Evolutionary conservation across 106 monocot species (phyloP), one percentile per base, ranked within the genome.

Genomic region (Posidonia australis): DNA sequence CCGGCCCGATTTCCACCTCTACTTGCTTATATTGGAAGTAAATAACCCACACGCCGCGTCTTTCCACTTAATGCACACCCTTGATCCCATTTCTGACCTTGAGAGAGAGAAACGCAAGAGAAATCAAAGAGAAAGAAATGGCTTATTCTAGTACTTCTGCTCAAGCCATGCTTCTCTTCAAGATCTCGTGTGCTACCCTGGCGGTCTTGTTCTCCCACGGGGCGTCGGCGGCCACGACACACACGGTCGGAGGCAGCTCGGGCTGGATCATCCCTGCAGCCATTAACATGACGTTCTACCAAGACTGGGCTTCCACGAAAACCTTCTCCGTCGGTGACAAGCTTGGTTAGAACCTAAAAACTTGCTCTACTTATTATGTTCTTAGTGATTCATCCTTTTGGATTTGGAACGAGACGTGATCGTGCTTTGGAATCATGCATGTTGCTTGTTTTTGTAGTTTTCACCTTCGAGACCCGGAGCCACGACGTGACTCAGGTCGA

Each of bases 401-500:
- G n/a, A n/a, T n/a, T n/a, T n/a, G n/a, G n/a, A n/a, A n/a, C n/a
- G n/a, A n/a, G n/a, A n/a, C n/a, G n/a, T n/a, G n/a, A n/a, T n/a
- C n/a, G n/a, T n/a, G n/a, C n/a, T n/a, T n/a, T n/a, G n/a, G n/a
- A n/a, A n/a, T n/a, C n/a, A n/a, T 62, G 62, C 43, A 44, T 42
- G 7, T 62, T 25, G 23, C 25, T 56, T 27, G 0, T 56, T 13
- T 56, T 27, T 13, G 13, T 24, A 87, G 87, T 46, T 56, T 87
- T 87, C 76, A 76, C 31, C 54, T 87, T 71, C 30, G 51, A 1
- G 0, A 0, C 60, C 0, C 74, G 64, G 10, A 17, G 31, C 11
- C 83, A 87, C 75, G 80, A 63, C 1, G 80, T 87, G 21, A 28
- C 47, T 13, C 69, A 80, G 62, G 83, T 83, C 43, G 51, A 49